phyloP scores from a whole-genome alignment of 768 basidiomycete genomes.

The Tricholomella constricta region DNA sequence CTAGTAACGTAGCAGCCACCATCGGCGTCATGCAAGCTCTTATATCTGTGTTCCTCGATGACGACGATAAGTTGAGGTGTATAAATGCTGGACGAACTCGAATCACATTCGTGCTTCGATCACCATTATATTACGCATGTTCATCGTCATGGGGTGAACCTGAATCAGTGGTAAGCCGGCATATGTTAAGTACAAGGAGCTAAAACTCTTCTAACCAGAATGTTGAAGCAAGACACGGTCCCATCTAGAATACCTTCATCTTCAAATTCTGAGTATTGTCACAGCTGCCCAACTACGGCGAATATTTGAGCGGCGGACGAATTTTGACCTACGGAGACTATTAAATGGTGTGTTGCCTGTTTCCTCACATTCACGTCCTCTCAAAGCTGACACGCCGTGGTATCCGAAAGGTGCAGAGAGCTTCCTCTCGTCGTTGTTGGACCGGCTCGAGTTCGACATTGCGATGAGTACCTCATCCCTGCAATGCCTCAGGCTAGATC shows the following conservation, averaged over 20 bases:
- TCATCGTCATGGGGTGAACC: slow-evolving; percentile 95
- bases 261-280: slow-evolving; percentile 90
- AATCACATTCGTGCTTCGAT: slow-evolving; percentile 83
- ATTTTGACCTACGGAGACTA: slow-evolving; percentile 85
- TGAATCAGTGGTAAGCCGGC: slow-evolving; percentile 80
- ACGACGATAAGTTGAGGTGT: slow-evolving; percentile 81
- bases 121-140: slow-evolving; percentile 91
- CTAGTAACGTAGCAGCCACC: slow-evolving; percentile 70
- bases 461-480: slow-evolving; percentile 82
- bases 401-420: slow-evolving; percentile 68
- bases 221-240: slow-evolving; percentile 81
- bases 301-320: slow-evolving; percentile 87
- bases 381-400: neutral
- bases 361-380: neutral
- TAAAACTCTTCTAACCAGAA: slow-evolving; percentile 26
- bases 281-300: slow-evolving; percentile 81
- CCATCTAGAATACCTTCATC: slow-evolving; percentile 93
- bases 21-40: slow-evolving; percentile 95
- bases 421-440: slow-evolving; percentile 73
- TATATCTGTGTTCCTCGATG: slow-evolving; percentile 93
- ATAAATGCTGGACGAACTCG: slow-evolving; percentile 82
- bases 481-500: slow-evolving; percentile 77
- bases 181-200: slow-evolving; percentile 12
- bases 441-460: slow-evolving; percentile 73
- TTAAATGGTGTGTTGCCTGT: slow-evolving; percentile 54